Conservation (phyloP, 2,329 filamentous ascomycete genomes). For the Stachybotrys echinatus region DNA sequence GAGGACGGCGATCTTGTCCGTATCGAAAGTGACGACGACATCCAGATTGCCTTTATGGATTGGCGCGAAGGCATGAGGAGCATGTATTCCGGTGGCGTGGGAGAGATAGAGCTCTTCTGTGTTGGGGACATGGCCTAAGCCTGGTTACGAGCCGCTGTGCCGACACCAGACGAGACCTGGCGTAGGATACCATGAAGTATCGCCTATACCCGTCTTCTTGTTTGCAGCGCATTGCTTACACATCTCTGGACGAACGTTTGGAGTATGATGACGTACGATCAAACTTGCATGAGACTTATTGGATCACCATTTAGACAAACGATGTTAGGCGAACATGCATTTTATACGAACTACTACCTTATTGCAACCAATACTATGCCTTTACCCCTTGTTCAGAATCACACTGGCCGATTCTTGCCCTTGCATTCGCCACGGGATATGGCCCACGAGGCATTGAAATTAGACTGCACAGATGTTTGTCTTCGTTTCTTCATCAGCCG, state of each 20-base stretch:
- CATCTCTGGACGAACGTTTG: background rate
- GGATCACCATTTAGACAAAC: background rate
- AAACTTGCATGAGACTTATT: background rate
- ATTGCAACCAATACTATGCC: background rate
- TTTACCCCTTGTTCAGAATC: constrained; percentile 10
- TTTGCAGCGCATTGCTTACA: background rate
- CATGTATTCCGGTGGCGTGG: constrained; percentile 63
- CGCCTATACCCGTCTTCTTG: background rate
- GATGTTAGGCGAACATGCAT: background rate
- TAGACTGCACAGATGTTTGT: too few relatives aligned
- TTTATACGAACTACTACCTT: background rate
- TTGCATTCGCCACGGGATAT: too few relatives aligned
- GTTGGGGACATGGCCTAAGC: constrained; percentile 41
- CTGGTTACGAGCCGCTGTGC: background rate
- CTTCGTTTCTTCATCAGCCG: too few relatives aligned
- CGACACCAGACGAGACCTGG: background rate
- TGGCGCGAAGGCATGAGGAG: constrained; percentile 69
- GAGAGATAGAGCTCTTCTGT: constrained; percentile 87
- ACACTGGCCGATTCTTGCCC: too few relatives aligned
- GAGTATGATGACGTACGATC: background rate
- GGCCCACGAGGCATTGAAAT: too few relatives aligned
- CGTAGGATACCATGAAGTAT: background rate
- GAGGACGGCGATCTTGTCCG: constrained; percentile 90
- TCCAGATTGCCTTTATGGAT: constrained; percentile 90
- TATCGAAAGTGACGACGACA: constrained; percentile 93